Conservation (phyloP, 345 rosid species). For the Cardamine resedifolia region DNA sequence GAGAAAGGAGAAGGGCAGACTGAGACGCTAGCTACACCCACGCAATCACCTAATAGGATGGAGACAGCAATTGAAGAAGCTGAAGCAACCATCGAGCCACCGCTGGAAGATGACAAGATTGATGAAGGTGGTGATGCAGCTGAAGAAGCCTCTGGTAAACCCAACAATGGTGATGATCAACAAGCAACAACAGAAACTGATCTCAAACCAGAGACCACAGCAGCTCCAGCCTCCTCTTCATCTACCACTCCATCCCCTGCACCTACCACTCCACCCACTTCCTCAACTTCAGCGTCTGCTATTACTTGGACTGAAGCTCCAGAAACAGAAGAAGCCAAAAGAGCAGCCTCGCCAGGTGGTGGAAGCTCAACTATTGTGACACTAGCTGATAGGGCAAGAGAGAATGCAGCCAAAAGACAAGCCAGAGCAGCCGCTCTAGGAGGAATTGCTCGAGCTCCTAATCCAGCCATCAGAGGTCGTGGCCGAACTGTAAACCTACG, state of each 20-base stretch:
- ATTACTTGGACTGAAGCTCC: constrained; percentile 35
- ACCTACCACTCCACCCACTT: constrained; percentile 8
- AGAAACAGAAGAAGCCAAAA: constrained; percentile 54
- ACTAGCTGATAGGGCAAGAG: constrained; percentile 57
- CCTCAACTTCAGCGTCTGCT: constrained; percentile 25
- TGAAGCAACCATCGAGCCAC: constrained; percentile 50
- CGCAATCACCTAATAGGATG: constrained; percentile 61
- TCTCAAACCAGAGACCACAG: constrained; percentile 25
- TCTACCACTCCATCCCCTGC: constrained; percentile 12
- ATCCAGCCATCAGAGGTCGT: constrained; percentile 49
- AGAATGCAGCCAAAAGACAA: constrained; percentile 55
- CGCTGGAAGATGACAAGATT: constrained; percentile 53
- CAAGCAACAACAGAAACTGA: constrained; percentile 40
- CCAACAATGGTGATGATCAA: constrained; percentile 48
- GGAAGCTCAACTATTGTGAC: constrained; percentile 43
- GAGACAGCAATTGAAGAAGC: constrained; percentile 49
- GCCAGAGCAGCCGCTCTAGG: constrained; percentile 42
- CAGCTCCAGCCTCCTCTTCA: constrained; percentile 30
- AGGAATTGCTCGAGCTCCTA: constrained; percentile 43
- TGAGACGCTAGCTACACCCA: constrained; percentile 50
- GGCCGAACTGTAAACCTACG: constrained; percentile 48
- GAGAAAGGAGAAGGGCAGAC: constrained; percentile 53
- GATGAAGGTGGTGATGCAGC: constrained; percentile 60
- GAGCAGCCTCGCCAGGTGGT: constrained; percentile 49
- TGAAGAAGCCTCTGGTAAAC: constrained; percentile 60